Percentiles rank a stretch among this genome's conserved stretches.
Evolutionary conservation across 257 asterid species (phyloP).

Genomic region (Osmanthus fragrans): DNA sequence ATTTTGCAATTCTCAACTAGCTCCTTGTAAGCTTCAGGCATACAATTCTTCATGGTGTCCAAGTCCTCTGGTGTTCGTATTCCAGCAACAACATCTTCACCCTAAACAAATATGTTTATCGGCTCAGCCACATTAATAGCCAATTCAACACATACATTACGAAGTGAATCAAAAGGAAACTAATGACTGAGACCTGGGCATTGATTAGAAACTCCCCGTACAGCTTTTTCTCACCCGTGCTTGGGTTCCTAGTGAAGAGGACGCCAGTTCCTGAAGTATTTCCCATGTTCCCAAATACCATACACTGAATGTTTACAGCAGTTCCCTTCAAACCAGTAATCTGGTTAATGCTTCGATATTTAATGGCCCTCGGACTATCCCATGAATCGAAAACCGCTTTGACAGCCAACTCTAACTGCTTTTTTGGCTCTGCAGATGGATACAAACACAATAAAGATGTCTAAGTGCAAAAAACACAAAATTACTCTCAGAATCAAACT

Average conservation of each 20-base stretch:
- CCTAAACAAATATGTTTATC: conserved; percentile 42
- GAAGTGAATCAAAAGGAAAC: not conserved
- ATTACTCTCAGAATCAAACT: not conserved
- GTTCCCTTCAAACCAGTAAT: conserved; percentile 92
- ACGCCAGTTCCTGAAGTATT: conserved; percentile 97
- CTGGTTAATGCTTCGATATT: conserved; percentile 79
- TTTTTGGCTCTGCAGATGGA: conserved; percentile 60
- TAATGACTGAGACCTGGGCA: conserved; percentile 68
- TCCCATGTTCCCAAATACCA: conserved; percentile 99
- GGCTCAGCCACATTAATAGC: not conserved
- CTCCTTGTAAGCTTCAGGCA: conserved; percentile 89
- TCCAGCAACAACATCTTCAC: conserved; percentile 98
- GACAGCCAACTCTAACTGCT: conserved; percentile 82
- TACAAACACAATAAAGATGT: not conserved
- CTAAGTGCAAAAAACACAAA: not conserved
- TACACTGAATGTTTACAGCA: conserved; percentile 91
- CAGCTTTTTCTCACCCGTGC: conserved; percentile 92
- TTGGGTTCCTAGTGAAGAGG: conserved; percentile 90
- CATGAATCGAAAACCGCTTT: conserved; percentile 92
- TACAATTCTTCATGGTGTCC: conserved; percentile 67
- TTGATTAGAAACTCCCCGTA: conserved; percentile 91
- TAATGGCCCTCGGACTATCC: conserved; percentile 92
- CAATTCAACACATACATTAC: not conserved
- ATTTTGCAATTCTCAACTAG: conserved; percentile 87
- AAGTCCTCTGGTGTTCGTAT: conserved; percentile 91